Conservation (phyloP, 192 early-diverging fungal species). For the Rhizophlyctis rosea region DNA sequence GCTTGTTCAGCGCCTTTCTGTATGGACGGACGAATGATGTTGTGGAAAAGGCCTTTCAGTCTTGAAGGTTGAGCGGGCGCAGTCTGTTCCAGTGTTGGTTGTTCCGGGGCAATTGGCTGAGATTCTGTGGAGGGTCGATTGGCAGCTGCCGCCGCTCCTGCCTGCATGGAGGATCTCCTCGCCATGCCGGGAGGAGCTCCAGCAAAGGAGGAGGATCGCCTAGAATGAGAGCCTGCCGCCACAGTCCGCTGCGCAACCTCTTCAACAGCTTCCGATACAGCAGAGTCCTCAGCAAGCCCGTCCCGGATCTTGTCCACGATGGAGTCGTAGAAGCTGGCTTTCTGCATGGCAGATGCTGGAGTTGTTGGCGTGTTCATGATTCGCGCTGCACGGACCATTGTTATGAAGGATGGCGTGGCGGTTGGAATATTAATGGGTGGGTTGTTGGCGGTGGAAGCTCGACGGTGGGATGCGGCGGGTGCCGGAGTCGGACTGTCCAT, state of each 20-base stretch:
- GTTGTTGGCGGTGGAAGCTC: too few relatives aligned
- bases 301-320: constrained; percentile 8
- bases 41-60: constrained; percentile 21
- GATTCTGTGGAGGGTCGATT: too few relatives aligned
- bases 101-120: too few relatives aligned
- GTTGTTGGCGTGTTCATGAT: constrained; percentile 30
- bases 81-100: too few relatives aligned
- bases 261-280: constrained; percentile 12
- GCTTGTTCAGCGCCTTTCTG: background rate
- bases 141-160: background rate
- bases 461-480: too few relatives aligned
- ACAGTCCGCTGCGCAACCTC: constrained; percentile 6
- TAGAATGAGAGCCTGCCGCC: background rate
- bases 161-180: background rate
- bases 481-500: too few relatives aligned
- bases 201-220: background rate
- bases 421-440: too few relatives aligned
- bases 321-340: constrained; percentile 29
- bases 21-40: constrained; percentile 16
- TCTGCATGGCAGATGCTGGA: constrained; percentile 13
- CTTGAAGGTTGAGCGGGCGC: background rate
- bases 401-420: too few relatives aligned
- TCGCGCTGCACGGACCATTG: constrained; percentile 17
- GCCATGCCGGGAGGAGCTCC: background rate
- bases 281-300: constrained; percentile 19